Evolutionary conservation across 345 rosid species (phyloP).

Genomic region (Heritiera littoralis): DNA sequence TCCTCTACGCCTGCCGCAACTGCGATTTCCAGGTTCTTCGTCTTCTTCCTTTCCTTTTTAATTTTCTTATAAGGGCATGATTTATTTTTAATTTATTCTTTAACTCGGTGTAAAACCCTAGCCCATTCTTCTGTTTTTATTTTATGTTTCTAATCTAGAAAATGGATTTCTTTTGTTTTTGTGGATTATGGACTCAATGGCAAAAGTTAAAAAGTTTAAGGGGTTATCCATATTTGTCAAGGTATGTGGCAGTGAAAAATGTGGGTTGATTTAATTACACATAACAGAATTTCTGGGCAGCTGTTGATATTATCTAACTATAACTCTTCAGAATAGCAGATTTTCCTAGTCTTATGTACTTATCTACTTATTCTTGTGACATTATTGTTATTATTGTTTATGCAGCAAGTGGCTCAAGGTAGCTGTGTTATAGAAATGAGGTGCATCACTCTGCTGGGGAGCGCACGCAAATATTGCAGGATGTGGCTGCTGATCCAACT

Average conservation of each 20-base stretch:
- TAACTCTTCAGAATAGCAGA: background rate
- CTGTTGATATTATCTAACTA: background rate
- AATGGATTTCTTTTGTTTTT: conserved; percentile 9
- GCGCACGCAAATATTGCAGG: conserved; percentile 62
- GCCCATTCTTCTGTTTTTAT: background rate
- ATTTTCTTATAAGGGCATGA: background rate
- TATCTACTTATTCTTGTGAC: background rate
- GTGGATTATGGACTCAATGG: background rate
- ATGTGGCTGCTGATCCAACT: conserved; percentile 79
- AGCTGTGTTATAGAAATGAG: conserved; percentile 70
- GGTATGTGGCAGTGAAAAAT: background rate
- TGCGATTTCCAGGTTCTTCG: conserved; percentile 74
- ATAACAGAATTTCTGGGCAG: background rate
- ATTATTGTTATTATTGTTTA: background rate
- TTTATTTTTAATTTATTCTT: no score
- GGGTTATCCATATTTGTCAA: background rate
- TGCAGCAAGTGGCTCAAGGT: conserved; percentile 62
- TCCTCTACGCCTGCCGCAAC: conserved; percentile 80
- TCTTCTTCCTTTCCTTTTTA: background rate
- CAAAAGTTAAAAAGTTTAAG: background rate
- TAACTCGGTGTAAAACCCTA: conserved; percentile 2
- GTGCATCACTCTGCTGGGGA: conserved; percentile 70
- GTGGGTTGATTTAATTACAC: background rate
- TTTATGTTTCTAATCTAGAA: background rate
- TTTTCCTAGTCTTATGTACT: background rate